A percentile compares a stretch with the other conserved stretches of the same genome.
phyloP scores from a whole-genome alignment of 2,329 filamentous ascomycete genomes.

The Fusarium miscanthi region DNA sequence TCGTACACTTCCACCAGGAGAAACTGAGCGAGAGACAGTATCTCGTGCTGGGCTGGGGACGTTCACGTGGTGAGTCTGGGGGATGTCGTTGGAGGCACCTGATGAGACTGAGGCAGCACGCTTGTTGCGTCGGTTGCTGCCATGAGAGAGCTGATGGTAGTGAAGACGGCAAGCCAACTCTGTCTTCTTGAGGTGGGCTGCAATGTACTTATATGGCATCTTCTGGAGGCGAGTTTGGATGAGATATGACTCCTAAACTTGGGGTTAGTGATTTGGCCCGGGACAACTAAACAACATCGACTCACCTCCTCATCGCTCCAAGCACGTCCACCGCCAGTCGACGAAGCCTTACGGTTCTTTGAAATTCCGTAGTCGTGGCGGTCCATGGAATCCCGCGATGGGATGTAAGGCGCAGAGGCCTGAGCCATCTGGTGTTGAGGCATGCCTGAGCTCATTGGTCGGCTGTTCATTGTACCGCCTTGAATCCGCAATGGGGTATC shows the following conservation, averaged over 20 bases:
- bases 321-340: slow-evolving; percentile 80
- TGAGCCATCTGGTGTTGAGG: slow-evolving; percentile 62
- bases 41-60: slow-evolving; percentile 64
- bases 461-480: slow-evolving; percentile 36
- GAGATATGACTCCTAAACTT: slow-evolving; percentile 78
- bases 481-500: slow-evolving; percentile 39
- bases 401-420: slow-evolving; percentile 59
- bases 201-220: slow-evolving; percentile 93
- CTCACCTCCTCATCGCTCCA: slow-evolving; percentile 88
- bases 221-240: slow-evolving; percentile 86
- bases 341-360: slow-evolving; percentile 75
- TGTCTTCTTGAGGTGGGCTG: slow-evolving; percentile 85
- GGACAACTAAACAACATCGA: slow-evolving; percentile 1
- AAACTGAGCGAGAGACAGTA: slow-evolving; percentile 59
- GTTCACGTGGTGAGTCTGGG: slow-evolving; percentile 59
- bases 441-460: slow-evolving; percentile 52
- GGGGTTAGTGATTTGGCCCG: slow-evolving; percentile 26
- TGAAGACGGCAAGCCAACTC: slow-evolving; percentile 88
- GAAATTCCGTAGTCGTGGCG: slow-evolving; percentile 69
- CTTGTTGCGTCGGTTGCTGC: slow-evolving; percentile 84
- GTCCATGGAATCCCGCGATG: slow-evolving; percentile 64
- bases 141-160: slow-evolving; percentile 87
- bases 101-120: slow-evolving; percentile 77
- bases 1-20: slow-evolving; percentile 59
- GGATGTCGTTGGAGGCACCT: slow-evolving; percentile 63